phyloP scores from a whole-genome alignment of 371 early-diverging fungal species.

The Saksenaea vasiformis region DNA sequence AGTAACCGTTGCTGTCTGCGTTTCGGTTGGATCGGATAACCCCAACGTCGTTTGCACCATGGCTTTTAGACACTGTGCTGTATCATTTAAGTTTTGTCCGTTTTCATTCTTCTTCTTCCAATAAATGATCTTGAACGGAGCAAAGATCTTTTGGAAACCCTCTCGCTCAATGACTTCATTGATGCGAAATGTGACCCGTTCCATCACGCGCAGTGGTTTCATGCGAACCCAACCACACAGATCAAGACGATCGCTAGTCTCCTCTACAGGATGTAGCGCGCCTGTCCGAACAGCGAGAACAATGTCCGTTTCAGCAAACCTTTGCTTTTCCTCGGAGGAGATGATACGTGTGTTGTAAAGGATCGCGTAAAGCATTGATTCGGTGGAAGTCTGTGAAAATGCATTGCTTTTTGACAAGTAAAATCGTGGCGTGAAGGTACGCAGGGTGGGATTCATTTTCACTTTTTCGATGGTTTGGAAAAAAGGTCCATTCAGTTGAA shows the following conservation, averaged over 20 bases:
- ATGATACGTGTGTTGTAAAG: constrained; percentile 37
- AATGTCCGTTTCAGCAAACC: constrained; percentile 42
- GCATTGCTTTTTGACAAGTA: constrained; percentile 51
- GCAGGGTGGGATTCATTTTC: constrained; percentile 27
- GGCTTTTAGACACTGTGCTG: constrained; percentile 21
- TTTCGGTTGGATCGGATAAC: constrained; percentile 9
- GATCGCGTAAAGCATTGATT: constrained; percentile 39
- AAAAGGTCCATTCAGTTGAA: constrained; percentile 46
- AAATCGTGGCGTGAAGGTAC: constrained; percentile 37
- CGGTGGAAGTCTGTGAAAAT: constrained; percentile 37
- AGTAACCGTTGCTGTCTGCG: neutral
- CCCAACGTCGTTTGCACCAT: constrained; percentile 35
- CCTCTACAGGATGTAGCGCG: constrained; percentile 41
- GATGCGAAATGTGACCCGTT: constrained; percentile 32
- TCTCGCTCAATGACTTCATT: constrained; percentile 44
- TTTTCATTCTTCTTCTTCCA: constrained; percentile 1
- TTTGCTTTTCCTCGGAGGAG: constrained; percentile 22
- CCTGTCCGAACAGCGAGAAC: constrained; percentile 43
- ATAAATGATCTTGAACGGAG: constrained; percentile 31
- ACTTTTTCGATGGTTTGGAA: constrained; percentile 43
- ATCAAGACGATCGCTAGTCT: neutral
- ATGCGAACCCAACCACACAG: constrained; percentile 35
- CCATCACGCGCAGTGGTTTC: constrained; percentile 36
- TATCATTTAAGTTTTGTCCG: constrained; percentile 20
- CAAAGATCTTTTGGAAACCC: constrained; percentile 41